These are phyloP conservation scores for Hordeum pubiflorum DNA, from an alignment of 202 grass and related monocot species.

Conservation along the genomic window DNA sequence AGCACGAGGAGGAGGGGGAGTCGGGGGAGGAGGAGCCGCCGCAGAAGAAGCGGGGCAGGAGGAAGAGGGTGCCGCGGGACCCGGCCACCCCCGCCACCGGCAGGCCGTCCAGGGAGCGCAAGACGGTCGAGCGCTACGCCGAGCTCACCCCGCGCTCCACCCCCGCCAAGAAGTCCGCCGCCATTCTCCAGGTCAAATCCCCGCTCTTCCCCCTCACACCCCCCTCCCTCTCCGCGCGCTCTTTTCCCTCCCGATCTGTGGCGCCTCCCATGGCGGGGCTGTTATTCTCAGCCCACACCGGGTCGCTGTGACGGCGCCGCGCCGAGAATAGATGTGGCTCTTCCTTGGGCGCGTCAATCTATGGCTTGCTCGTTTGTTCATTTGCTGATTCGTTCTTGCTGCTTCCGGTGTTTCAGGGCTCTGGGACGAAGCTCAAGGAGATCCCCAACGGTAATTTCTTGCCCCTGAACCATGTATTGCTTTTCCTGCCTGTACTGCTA, in stretches of 20 bases:
- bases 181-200: constrained; percentile 52
- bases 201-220: too few species aligned
- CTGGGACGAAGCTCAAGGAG: constrained; percentile 85
- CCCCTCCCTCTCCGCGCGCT: background rate
- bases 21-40: background rate
- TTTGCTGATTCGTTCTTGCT: background rate
- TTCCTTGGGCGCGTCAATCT: too few species aligned
- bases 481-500: background rate
- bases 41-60: constrained; percentile 17
- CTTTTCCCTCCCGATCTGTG: background rate
- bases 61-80: constrained; percentile 24
- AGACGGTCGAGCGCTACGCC: constrained; percentile 84
- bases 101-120: constrained; percentile 75
- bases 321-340: background rate
- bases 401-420: constrained; percentile 48
- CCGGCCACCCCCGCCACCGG: constrained; percentile 25
- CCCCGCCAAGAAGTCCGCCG: constrained; percentile 46
- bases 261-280: background rate
- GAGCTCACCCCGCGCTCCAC: constrained; percentile 39
- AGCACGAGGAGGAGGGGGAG: background rate
- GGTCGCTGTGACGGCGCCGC: too few species aligned
- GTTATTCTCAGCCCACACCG: too few species aligned
- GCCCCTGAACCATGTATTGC: background rate
- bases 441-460: constrained; percentile 68
- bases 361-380: background rate